Base-by-base conservation (phyloP, 768 basidiomycete genomes). In the Leccinum fibrillosum region DNA sequence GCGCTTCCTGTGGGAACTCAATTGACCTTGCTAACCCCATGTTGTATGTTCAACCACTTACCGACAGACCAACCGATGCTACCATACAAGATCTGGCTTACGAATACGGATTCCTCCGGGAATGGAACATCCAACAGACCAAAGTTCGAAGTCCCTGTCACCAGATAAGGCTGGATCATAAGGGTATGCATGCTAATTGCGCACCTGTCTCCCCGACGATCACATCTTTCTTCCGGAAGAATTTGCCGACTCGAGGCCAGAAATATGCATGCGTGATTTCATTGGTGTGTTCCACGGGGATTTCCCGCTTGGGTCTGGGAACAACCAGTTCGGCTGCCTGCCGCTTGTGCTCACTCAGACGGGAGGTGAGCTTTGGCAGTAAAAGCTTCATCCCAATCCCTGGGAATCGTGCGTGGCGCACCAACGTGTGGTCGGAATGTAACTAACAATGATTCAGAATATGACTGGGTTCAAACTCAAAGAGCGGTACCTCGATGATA, bases 31-130 rank as follows among this genome's bases (percentile, higher is more conserved):
- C 8, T 10, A 42, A 5, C 8, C n/a, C 8, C 21, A 28, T 1
- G 3, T 1, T 13, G 3, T 52, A n/a, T 7, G 26, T 49, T 21
- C 1, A 6, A 2, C 0, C 10, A 64, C 78, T 75, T 70, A 76
- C 92, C 91, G 42, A 89, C 84, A 17, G 88, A 85, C 88, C 89
- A 97, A 0, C 95, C 95, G 63, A 98, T 97, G 58, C 88, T 88
- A 52, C 95, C 94, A 87, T 90, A 97, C 5, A 97, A 74, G 52
- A 96, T 84, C 73, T 94, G 92, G 59, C 80, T 83, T 39, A 92
- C 59, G 57, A 88, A 84, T 5, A 85, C 71, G 1, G 86, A 76
- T 48, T 83, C 78, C n/a, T 83, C 78, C 0, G 95, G 95, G 11
- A 96, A 74, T 2, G 86, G 85, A 30, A 92, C 80, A 59, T 92